Percentiles rank a stretch among this genome's conserved stretches.
Conservation (phyloP, 169 alveolate genomes). For the Theileria luwenshuni region DNA sequence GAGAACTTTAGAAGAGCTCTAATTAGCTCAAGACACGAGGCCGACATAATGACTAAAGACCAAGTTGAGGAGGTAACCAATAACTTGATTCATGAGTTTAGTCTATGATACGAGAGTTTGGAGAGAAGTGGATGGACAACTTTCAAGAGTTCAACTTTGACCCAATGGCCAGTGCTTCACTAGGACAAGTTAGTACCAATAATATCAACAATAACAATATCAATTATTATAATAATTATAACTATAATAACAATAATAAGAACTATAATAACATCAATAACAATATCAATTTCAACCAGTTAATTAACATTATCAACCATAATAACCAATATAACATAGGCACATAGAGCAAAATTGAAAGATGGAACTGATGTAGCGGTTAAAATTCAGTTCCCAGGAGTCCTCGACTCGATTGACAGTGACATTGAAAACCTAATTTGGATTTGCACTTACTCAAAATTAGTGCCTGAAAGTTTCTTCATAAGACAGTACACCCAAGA, state of each 20-base stretch:
- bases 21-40: conserved; percentile 85
- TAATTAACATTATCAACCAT: no score
- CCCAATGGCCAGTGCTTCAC: conserved; percentile 85
- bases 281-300: no score
- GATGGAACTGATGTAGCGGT: conserved; percentile 71
- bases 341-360: conserved; percentile 68
- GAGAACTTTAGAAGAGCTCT: conserved; percentile 84
- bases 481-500: conserved; percentile 70
- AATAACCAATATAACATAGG: conserved; percentile 35
- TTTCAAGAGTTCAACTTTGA: conserved; percentile 72
- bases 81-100: conserved; percentile 10
- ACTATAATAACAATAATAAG: no score
- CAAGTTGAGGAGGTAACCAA: conserved; percentile 67
- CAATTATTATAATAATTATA: conserved; percentile 1
- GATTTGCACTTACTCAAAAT: conserved; percentile 68
- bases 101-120: conserved; percentile 82
- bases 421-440: conserved; percentile 73
- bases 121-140: conserved; percentile 81
- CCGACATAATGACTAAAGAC: conserved; percentile 90
- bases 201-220: no score
- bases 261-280: no score
- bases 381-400: conserved; percentile 79
- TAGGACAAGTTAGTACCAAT: conserved; percentile 71
- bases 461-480: conserved; percentile 70
- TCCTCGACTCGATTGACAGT: conserved; percentile 76